A percentile compares a stretch with the other conserved stretches of the same genome.
phyloP scores from a whole-genome alignment of 73 alveolate species.

The Halteria grandinella region DNA sequence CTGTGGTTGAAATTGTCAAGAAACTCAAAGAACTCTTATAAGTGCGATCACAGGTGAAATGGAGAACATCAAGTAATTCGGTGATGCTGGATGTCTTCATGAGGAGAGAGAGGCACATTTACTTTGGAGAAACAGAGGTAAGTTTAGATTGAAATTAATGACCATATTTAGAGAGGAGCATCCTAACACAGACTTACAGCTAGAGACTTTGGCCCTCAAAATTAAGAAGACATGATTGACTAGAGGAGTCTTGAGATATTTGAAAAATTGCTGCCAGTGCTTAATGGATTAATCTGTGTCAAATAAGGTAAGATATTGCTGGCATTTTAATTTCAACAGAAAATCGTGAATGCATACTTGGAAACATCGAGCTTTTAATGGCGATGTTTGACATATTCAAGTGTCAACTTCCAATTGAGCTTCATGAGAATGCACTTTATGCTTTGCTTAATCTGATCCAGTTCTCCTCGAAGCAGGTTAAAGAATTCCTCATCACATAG shows the following conservation, averaged over 20 bases:
- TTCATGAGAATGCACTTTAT: slow-evolving; percentile 52
- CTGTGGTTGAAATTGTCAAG: neutral
- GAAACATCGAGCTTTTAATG: neutral
- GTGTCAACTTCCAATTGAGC: slow-evolving; percentile 43
- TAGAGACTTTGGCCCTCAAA: slow-evolving; percentile 42
- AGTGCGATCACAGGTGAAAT: neutral
- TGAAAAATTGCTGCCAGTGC: slow-evolving; percentile 59
- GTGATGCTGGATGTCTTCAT: slow-evolving; percentile 36
- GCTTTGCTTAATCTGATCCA: slow-evolving; percentile 19
- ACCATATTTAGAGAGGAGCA: no score
- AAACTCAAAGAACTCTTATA: neutral
- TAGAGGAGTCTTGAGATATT: slow-evolving; percentile 5
- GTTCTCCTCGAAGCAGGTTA: slow-evolving; percentile 24
- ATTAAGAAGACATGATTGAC: slow-evolving; percentile 12
- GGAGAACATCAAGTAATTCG: neutral
- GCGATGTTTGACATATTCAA: slow-evolving; percentile 27
- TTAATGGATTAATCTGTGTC: slow-evolving; percentile 43
- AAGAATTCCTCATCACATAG: no score
- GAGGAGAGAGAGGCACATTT: slow-evolving; percentile 46
- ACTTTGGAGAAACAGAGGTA: no score
- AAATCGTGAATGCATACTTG: neutral
- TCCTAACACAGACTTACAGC: no score
- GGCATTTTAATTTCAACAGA: neutral
- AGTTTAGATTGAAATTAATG: no score
- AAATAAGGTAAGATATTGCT: neutral